Evolutionary conservation across 371 early-diverging fungal genomes (phyloP).

Genomic region (Mortierella sp.): DNA sequence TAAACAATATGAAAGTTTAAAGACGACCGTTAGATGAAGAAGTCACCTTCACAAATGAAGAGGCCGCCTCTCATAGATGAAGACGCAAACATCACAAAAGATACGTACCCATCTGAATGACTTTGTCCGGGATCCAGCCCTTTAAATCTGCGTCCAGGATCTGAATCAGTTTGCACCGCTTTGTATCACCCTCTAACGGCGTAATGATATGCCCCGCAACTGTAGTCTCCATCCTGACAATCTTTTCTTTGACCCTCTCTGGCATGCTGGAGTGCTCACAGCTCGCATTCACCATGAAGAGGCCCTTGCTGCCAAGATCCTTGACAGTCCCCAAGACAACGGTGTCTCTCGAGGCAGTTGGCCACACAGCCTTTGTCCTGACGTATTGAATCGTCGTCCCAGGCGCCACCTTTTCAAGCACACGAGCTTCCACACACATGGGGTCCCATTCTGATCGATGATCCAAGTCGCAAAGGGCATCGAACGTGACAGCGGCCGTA

Average conservation of each 20-base stretch:
- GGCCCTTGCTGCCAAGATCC: conserved; percentile 30
- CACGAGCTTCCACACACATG: conserved; percentile 59
- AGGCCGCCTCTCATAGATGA: no score
- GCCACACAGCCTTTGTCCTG: conserved; percentile 68
- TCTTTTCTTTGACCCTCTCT: conserved; percentile 47
- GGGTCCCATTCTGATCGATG: conserved; percentile 65
- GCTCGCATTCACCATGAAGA: conserved; percentile 59
- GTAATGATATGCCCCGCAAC: conserved; percentile 63
- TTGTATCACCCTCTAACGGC: conserved; percentile 16
- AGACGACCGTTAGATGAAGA: background rate
- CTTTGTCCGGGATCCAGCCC: conserved; percentile 68
- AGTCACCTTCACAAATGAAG: no score
- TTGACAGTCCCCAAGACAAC: conserved; percentile 59
- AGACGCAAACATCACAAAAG: no score
- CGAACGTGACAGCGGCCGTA: conserved; percentile 60
- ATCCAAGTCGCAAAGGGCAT: conserved; percentile 59
- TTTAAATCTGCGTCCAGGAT: conserved; percentile 67
- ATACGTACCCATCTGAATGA: conserved; percentile 57
- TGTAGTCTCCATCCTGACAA: conserved; percentile 65
- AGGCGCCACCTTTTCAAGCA: conserved; percentile 48
- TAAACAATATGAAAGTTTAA: background rate
- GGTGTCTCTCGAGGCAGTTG: conserved; percentile 65
- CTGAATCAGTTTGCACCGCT: conserved; percentile 57
- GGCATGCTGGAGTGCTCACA: conserved; percentile 57
- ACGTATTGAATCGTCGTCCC: conserved; percentile 62